Percentiles rank a stretch among this genome's conserved stretches.
Conservation (phyloP, 2,329 filamentous ascomycete genomes). For the Ascochyta pisi region DNA sequence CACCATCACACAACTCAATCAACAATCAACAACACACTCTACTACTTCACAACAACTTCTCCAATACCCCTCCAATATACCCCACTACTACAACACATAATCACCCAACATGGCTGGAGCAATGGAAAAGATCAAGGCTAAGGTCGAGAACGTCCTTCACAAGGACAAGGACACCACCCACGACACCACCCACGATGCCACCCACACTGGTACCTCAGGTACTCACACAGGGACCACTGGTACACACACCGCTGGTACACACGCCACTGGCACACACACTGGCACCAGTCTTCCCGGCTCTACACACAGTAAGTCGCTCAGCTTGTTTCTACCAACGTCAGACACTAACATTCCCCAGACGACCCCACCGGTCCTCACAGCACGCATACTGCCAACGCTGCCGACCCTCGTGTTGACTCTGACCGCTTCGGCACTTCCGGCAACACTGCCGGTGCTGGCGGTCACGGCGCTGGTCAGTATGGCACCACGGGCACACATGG, state of each 20-base stretch:
- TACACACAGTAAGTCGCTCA: slow-evolving; percentile 23
- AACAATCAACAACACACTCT: slow-evolving; percentile 18
- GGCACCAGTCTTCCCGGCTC: slow-evolving; percentile 14
- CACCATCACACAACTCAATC: slow-evolving; percentile 17
- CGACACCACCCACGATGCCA: slow-evolving; percentile 7
- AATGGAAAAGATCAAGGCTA: slow-evolving; percentile 49
- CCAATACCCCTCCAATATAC: slow-evolving; percentile 8
- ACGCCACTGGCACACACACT: slow-evolving; percentile 8
- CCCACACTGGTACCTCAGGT: slow-evolving; percentile 13
- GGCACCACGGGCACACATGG: slow-evolving; percentile 22
- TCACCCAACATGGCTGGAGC: slow-evolving; percentile 34
- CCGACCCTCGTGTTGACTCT: slow-evolving; percentile 41
- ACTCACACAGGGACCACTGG: slow-evolving; percentile 16
- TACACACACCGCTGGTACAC: slow-evolving; percentile 2
- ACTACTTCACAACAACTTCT: slow-evolving; percentile 4
- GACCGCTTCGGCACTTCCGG: slow-evolving; percentile 24
- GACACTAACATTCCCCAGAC: slow-evolving; percentile 21
- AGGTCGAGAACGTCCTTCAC: slow-evolving; percentile 48
- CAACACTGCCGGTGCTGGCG: slow-evolving; percentile 29
- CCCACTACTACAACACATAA: slow-evolving; percentile 13
- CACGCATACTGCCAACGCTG: slow-evolving; percentile 36
- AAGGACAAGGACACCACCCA: slow-evolving; percentile 42
- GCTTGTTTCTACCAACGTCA: not conserved
- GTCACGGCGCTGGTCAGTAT: slow-evolving; percentile 30
- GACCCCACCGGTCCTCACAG: slow-evolving; percentile 43